Evolutionary conservation across 495 filamentous ascomycete species (phyloP), one percentile per base, ranked within the genome.

Genomic region (Penicillium arizonense): DNA sequence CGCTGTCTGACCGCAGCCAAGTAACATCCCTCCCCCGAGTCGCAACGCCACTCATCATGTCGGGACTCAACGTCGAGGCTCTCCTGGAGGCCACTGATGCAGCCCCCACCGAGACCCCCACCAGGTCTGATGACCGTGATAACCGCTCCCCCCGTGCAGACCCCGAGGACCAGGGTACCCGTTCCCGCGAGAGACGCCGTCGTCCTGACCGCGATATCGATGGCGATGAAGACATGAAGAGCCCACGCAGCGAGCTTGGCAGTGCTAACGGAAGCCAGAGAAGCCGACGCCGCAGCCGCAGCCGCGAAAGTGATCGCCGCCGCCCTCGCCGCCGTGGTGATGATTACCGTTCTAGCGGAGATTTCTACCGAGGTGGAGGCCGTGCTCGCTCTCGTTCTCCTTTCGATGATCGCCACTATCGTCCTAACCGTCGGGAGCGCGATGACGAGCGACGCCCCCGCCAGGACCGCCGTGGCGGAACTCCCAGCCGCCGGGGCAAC

Each of bases 61-160:
- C 91, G 68, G 87, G 87, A 73, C 80, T 95, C 65, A 90, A 96
- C 69, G 90, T 96, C 61, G 91, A 96, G 81, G 91, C 91, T 62
- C 85, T 96, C 54, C 82, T 96, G 62, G 92, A 96, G 75, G 90
- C 89, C 32, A 91, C 91, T 35, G 48, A 30, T 59, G 91, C 91
- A 36, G 85, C 81, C 58, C 75, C 73, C 33, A 56, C 71, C 41
- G 83, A 84, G 57, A 74, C 82, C 37, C 67, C 79, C 41, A 64
- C 73, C 48, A 76, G 75, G 46, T 67, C 77, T 50, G 80, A 81
- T 53, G 83, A 86, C 50, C 69, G 66, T 50, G 79, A 85, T 72
- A 81, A 82, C 68, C 77, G 71, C 56, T 74, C 81, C 66, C 82
- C 81, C 66, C 82, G 79, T 66, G 72, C 73, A 65, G 81, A 83